Percentiles rank a stretch among this genome's conserved stretches.
phyloP scores from a whole-genome alignment of 306 rosid genomes.

The Prunus davidiana region DNA sequence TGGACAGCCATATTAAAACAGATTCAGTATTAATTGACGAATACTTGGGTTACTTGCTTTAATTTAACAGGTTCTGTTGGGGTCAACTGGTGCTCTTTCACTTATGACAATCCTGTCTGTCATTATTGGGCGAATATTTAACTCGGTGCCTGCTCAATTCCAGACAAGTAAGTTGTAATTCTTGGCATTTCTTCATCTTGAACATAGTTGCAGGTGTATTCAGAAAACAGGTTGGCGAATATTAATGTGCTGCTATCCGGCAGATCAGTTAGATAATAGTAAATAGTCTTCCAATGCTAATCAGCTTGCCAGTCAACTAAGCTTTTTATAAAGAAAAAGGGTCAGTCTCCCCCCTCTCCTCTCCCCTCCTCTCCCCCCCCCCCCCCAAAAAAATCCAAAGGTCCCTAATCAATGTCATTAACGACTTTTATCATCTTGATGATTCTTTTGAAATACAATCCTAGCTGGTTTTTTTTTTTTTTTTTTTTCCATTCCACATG shows the following conservation, averaged over 20 bases:
- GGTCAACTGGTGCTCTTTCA: conserved; percentile 85
- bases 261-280: background rate
- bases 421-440: background rate
- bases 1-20: background rate
- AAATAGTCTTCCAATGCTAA: background rate
- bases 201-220: conserved; percentile 10
- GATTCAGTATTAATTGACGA: background rate
- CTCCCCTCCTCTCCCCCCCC: fast-evolving
- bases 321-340: background rate
- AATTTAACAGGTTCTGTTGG: conserved; percentile 75
- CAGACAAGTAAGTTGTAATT: conserved; percentile 80
- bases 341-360: background rate
- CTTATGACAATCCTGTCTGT: conserved; percentile 89
- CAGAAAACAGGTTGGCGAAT: background rate
- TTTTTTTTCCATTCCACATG: background rate
- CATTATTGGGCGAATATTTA: conserved; percentile 80
- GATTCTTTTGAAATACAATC: background rate
- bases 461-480: background rate
- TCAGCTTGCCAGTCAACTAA: background rate
- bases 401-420: background rate
- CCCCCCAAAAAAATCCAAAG: background rate
- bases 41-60: conserved; percentile 17
- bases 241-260: background rate
- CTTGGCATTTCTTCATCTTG: conserved; percentile 23
- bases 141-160: conserved; percentile 95